These are phyloP conservation scores for Hymenoscyphus occultus DNA, from an alignment of 2,329 filamentous ascomycete genomes.

Conservation along the genomic window DNA sequence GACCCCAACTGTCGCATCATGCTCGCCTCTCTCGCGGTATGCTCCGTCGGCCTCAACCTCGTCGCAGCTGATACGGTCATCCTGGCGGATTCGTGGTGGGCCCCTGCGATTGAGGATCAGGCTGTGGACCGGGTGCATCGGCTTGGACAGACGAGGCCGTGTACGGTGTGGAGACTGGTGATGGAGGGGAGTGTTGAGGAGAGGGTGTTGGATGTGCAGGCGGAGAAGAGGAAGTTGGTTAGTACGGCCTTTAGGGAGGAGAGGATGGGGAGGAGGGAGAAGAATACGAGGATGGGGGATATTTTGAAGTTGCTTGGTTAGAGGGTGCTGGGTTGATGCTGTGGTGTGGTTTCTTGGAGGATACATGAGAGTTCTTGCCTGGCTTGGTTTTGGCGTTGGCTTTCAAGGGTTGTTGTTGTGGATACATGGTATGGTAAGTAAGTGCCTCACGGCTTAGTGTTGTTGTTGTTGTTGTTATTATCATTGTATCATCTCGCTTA, in stretches of 20 bases:
- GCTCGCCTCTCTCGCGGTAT: slow-evolving; percentile 78
- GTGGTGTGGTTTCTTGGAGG: too few relatives aligned
- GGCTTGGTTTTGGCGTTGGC: too few relatives aligned
- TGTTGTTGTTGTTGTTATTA: too few relatives aligned
- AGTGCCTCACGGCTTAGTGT: too few relatives aligned
- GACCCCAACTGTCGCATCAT: slow-evolving; percentile 69
- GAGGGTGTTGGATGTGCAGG: slow-evolving; percentile 73
- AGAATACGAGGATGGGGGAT: slow-evolving; percentile 53
- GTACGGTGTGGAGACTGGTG: slow-evolving; percentile 76
- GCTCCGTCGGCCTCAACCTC: slow-evolving; percentile 81
- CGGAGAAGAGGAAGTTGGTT: slow-evolving; percentile 75
- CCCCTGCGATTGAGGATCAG: slow-evolving; percentile 88
- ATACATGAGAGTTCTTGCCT: too few relatives aligned
- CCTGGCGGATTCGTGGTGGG: slow-evolving; percentile 85
- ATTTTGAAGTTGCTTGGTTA: slow-evolving; percentile 44
- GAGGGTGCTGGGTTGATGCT: too few relatives aligned
- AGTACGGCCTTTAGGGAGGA: slow-evolving; percentile 77
- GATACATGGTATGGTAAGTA: too few relatives aligned
- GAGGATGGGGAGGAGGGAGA: slow-evolving; percentile 53
- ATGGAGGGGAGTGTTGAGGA: slow-evolving; percentile 82
- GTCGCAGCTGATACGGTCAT: slow-evolving; percentile 84
- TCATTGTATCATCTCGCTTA: too few relatives aligned
- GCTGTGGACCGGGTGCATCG: slow-evolving; percentile 86
- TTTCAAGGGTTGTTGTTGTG: too few relatives aligned
- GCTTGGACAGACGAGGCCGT: slow-evolving; percentile 75